Evolutionary conservation across 2,329 filamentous ascomycete species (phyloP).

Genomic region (Ophiosphaerella narmari): DNA sequence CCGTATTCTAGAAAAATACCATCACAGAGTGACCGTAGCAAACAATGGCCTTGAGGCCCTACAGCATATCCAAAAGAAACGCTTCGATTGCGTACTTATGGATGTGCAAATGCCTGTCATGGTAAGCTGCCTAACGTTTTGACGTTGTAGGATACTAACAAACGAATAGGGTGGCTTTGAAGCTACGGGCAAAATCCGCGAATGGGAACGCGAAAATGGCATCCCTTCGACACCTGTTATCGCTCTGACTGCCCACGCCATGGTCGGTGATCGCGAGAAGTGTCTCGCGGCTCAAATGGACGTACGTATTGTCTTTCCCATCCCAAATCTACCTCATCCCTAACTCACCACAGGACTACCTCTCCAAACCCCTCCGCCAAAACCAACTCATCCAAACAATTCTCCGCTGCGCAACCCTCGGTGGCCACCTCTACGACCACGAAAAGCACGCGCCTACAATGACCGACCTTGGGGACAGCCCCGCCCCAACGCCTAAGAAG

Average conservation of each 20-base stretch:
- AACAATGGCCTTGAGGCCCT: constrained; percentile 94
- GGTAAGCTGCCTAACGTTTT: constrained; percentile 57
- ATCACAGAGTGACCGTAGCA: constrained; percentile 88
- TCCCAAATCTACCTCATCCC: constrained; percentile 4
- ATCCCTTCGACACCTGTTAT: constrained; percentile 91
- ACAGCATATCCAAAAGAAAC: constrained; percentile 86
- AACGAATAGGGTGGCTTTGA: constrained; percentile 81
- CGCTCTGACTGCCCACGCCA: constrained; percentile 94
- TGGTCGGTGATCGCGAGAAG: constrained; percentile 97
- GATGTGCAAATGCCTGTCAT: constrained; percentile 99
- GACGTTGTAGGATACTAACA: background rate
- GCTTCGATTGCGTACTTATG: constrained; percentile 97
- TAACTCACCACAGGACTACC: constrained; percentile 66
- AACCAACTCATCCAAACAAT: constrained; percentile 98
- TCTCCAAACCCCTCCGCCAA: constrained; percentile 95
- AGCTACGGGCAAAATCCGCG: constrained; percentile 92
- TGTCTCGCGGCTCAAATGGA: constrained; percentile 99
- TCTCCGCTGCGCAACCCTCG: constrained; percentile 91
- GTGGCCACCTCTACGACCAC: constrained; percentile 79
- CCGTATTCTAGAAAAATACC: constrained; percentile 96
- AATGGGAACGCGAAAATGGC: constrained; percentile 84
- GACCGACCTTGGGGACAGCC: constrained; percentile 25
- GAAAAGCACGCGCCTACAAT: constrained; percentile 43
- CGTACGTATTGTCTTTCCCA: constrained; percentile 30
- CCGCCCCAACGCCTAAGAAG: constrained; percentile 16